Conservation (phyloP, 768 basidiomycete genomes). For the Psilocybe cubensis region DNA sequence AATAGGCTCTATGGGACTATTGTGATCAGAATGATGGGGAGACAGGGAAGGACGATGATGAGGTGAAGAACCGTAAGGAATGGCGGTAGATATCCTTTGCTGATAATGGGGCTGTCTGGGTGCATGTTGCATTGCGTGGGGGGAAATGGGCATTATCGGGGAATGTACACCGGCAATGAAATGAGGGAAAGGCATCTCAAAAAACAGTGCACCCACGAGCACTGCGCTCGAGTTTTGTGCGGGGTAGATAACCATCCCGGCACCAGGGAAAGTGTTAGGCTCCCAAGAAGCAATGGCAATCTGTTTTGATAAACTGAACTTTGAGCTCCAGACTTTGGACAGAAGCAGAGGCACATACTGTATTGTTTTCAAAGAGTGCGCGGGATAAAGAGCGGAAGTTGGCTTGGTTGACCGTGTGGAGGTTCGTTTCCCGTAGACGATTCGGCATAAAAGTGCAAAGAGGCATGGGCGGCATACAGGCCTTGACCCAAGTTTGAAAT, state of each 20-base stretch:
- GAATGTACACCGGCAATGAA: slow-evolving; percentile 38
- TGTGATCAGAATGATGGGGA: slow-evolving; percentile 37
- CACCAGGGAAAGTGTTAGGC: slow-evolving; percentile 44
- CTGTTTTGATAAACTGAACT: slow-evolving; percentile 27
- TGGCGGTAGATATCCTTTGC: slow-evolving; percentile 29
- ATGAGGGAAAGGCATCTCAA: slow-evolving; percentile 49
- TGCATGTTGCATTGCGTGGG: slow-evolving; percentile 28
- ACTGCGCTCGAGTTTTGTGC: slow-evolving; percentile 53
- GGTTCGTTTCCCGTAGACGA: slow-evolving; percentile 51
- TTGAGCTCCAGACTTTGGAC: neutral
- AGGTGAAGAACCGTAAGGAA: slow-evolving; percentile 36
- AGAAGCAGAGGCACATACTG: slow-evolving; percentile 33
- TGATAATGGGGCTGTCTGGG: slow-evolving; percentile 31
- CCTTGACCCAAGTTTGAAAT: slow-evolving; percentile 55
- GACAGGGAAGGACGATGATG: slow-evolving; percentile 40
- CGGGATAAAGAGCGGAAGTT: slow-evolving; percentile 59
- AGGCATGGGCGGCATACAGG: slow-evolving; percentile 45
- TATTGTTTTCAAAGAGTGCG: slow-evolving; percentile 52
- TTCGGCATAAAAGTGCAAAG: slow-evolving; percentile 69
- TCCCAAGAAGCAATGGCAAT: slow-evolving; percentile 58
- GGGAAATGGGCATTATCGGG: slow-evolving; percentile 32
- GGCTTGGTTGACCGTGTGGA: slow-evolving; percentile 52
- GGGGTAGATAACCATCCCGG: slow-evolving; percentile 58
- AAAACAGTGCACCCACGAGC: slow-evolving; percentile 55
- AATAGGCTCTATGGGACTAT: slow-evolving; percentile 36